Evolutionary conservation across 768 basidiomycete genomes (phyloP).

Genomic region (Albatrellus ellisii): DNA sequence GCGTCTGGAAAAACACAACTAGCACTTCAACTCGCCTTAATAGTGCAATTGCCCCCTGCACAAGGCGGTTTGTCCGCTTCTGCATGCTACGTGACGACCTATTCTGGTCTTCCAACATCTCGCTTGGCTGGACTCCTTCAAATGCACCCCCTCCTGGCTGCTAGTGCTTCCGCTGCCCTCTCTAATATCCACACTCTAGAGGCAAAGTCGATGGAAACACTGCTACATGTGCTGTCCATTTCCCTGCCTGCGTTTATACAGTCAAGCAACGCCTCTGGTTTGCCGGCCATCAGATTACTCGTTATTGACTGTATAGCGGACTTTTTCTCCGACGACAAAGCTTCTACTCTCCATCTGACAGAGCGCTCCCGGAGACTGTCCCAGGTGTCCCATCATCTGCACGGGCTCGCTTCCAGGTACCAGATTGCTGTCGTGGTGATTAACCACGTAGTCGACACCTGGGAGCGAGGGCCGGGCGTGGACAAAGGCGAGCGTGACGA

Average conservation of each 20-base stretch:
- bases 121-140: constrained; percentile 57
- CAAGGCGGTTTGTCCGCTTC: constrained; percentile 52
- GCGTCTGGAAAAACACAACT: constrained; percentile 93
- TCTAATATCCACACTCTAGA: constrained; percentile 49
- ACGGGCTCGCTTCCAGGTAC: constrained; percentile 50
- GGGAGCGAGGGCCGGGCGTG: constrained; percentile 24
- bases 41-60: constrained; percentile 53
- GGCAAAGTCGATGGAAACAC: constrained; percentile 37
- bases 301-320: constrained; percentile 85
- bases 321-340: constrained; percentile 59
- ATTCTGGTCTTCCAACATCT: constrained; percentile 49
- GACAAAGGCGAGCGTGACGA: constrained; percentile 19
- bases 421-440: constrained; percentile 68
- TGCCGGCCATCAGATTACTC: constrained; percentile 65
- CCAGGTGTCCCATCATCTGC: constrained; percentile 56
- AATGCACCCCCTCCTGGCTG: constrained; percentile 32
- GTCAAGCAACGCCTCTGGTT: constrained; percentile 20
- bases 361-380: constrained; percentile 63
- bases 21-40: constrained; percentile 70
- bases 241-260: constrained; percentile 40
- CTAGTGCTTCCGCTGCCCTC: constrained; percentile 29
- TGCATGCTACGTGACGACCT: constrained; percentile 68
- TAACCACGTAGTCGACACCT: constrained; percentile 83
- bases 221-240: constrained; percentile 41
- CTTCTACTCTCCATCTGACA: constrained; percentile 46